Evolutionary conservation across 805 yeast genomes (phyloP).

Genomic region (Naumovozyma castellii): DNA sequence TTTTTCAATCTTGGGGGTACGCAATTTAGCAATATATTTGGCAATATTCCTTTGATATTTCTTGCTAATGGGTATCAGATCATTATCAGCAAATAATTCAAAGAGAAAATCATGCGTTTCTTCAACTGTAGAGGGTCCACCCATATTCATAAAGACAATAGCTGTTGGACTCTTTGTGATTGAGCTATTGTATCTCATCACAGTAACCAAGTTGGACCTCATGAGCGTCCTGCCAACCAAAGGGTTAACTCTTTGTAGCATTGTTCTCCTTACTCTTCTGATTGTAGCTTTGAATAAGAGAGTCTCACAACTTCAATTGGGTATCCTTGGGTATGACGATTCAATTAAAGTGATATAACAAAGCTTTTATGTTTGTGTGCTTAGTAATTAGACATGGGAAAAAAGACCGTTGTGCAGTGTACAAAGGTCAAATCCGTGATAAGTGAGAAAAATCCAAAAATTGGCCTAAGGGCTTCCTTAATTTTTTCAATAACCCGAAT

Average conservation of each 20-base stretch:
- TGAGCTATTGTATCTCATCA: background rate
- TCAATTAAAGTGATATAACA: too few relatives aligned
- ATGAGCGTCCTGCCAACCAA: background rate
- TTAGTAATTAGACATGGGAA: too few relatives aligned
- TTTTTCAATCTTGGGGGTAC: constrained; percentile 79
- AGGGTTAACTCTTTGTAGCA: background rate
- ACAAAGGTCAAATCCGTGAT: too few relatives aligned
- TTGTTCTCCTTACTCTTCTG: too few relatives aligned
- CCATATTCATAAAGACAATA: constrained; percentile 95
- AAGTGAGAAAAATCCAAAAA: too few relatives aligned
- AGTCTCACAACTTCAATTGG: too few relatives aligned
- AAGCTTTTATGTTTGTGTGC: too few relatives aligned
- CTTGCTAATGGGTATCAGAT: constrained; percentile 78
- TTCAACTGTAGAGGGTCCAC: constrained; percentile 82
- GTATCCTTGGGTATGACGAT: too few relatives aligned
- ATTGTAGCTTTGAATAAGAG: too few relatives aligned
- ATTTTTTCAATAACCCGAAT: too few relatives aligned
- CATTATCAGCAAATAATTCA: constrained; percentile 77
- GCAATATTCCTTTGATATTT: constrained; percentile 65
- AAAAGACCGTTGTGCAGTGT: too few relatives aligned
- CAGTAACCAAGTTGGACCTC: background rate
- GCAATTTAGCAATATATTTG: constrained; percentile 68
- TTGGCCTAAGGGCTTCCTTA: too few relatives aligned
- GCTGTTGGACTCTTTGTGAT: constrained; percentile 40
- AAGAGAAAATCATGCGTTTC: constrained; percentile 79